A percentile compares a stretch with the other conserved stretches of the same genome.
Conservation (phyloP, 2,329 filamentous ascomycete genomes). For the Proliferodiscus dingleyae region DNA sequence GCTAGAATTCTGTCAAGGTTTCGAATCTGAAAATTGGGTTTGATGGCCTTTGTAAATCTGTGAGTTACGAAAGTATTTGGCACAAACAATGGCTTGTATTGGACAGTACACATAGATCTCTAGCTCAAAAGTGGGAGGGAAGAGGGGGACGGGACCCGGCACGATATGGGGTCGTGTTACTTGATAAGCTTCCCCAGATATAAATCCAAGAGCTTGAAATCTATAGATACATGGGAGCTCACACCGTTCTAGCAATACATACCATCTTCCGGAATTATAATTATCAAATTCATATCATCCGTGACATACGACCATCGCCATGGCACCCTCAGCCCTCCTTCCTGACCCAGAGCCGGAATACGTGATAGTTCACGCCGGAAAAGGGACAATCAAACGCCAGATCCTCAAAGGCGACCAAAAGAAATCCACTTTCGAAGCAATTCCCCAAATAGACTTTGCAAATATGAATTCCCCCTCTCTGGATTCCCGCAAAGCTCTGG, state of each 20-base stretch:
- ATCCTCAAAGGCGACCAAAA: conserved; percentile 3
- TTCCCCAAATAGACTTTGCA: conserved; percentile 7
- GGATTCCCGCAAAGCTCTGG: conserved; percentile 3
- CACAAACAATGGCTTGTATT: no score
- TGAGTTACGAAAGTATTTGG: no score
- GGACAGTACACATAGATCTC: no score
- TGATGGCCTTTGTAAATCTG: no score
- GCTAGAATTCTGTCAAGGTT: no score
- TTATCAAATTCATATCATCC: background rate
- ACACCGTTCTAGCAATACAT: background rate
- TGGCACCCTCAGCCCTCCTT: background rate
- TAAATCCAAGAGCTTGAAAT: background rate
- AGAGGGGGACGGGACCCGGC: background rate
- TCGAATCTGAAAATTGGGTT: no score
- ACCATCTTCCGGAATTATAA: background rate
- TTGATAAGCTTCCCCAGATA: background rate
- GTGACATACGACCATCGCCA: background rate
- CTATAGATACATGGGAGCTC: background rate
- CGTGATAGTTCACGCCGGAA: conserved; percentile 5
- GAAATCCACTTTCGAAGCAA: conserved; percentile 11
- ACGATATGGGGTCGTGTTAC: background rate
- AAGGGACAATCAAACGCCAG: conserved; percentile 6
- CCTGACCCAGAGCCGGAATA: conserved; percentile 1
- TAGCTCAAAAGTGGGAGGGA: background rate
- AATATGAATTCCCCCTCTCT: conserved; percentile 1